These are phyloP conservation scores for Penicillium sp. DNA, from an alignment of 2,329 filamentous ascomycete genomes.

Conservation along the genomic window DNA sequence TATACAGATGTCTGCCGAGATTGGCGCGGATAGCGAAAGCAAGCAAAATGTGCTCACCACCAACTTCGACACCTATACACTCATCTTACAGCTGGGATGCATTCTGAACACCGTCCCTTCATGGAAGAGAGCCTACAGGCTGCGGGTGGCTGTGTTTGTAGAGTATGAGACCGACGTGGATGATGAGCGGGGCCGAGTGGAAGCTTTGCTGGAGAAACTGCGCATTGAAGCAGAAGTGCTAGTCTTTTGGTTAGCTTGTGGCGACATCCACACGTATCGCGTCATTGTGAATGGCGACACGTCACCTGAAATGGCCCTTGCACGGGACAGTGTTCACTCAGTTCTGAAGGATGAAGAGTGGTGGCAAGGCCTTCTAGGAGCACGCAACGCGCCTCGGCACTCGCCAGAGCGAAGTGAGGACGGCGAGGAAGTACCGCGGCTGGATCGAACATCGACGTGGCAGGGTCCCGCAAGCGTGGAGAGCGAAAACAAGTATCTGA, in stretches of 20 bases:
- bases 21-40: slow-evolving; percentile 60
- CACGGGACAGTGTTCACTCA: slow-evolving; percentile 57
- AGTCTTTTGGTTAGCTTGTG: slow-evolving; percentile 76
- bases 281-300: slow-evolving; percentile 67
- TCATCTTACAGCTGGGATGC: slow-evolving; percentile 81
- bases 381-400: slow-evolving; percentile 11
- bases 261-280: slow-evolving; percentile 66
- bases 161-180: slow-evolving; percentile 80
- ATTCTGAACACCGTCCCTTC: slow-evolving; percentile 75
- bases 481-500: slow-evolving; percentile 38
- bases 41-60: slow-evolving; percentile 66
- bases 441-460: slow-evolving; percentile 44
- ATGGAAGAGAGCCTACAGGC: slow-evolving; percentile 66
- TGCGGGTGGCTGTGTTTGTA: slow-evolving; percentile 80
- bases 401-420: slow-evolving; percentile 12
- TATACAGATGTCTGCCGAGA: slow-evolving; percentile 86
- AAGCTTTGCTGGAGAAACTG: slow-evolving; percentile 69
- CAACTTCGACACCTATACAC: slow-evolving; percentile 83
- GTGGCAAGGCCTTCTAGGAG: slow-evolving; percentile 57
- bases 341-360: slow-evolving; percentile 67
- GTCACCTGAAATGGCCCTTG: slow-evolving; percentile 47
- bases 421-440: slow-evolving; percentile 23
- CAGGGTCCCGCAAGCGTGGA: slow-evolving; percentile 51
- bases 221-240: slow-evolving; percentile 72
- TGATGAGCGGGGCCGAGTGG: slow-evolving; percentile 68